These are phyloP conservation scores for Mrakia gelida DNA, from an alignment of 768 basidiomycete species.

Conservation along the genomic window DNA sequence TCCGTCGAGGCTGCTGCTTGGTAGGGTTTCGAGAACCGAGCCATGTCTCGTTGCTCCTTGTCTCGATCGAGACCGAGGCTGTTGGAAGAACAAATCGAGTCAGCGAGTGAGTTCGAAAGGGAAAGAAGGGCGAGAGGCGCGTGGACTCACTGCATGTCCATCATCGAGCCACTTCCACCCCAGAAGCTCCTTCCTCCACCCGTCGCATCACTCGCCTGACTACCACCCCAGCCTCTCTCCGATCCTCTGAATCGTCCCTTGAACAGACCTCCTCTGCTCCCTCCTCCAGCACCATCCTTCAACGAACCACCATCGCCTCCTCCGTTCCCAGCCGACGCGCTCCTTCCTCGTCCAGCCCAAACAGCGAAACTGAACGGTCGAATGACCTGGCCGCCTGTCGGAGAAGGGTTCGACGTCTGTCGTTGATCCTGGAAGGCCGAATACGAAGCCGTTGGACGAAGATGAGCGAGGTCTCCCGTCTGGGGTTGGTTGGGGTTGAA, in stretches of 20 bases:
- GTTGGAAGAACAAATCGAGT: background rate
- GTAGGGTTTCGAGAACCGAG: constrained; percentile 33
- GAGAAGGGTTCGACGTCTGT: constrained; percentile 7
- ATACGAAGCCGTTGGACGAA: constrained; percentile 15
- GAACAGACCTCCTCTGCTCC: constrained; percentile 22
- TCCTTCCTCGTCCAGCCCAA: constrained; percentile 41
- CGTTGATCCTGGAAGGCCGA: constrained; percentile 13
- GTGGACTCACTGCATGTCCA: constrained; percentile 47
- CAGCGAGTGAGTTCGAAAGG: background rate
- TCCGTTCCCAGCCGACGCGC: constrained; percentile 6
- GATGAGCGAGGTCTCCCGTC: background rate
- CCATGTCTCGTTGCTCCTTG: constrained; percentile 34
- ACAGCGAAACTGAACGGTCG: constrained; percentile 47
- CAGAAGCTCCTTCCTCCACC: constrained; percentile 45
- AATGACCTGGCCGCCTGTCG: constrained; percentile 22
- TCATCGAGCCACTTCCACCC: constrained; percentile 46
- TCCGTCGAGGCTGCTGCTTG: constrained; percentile 38
- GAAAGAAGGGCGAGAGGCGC: background rate
- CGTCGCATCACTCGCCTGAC: constrained; percentile 38
- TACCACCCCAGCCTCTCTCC: constrained; percentile 36
- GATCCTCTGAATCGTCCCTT: constrained; percentile 29
- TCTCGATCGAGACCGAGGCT: constrained; percentile 45
- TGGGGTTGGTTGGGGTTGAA: background rate
- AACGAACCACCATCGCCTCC: background rate
- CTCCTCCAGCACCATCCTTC: constrained; percentile 8